phyloP scores from a whole-genome alignment of 2,329 filamentous ascomycete genomes.

The Venturia aucupariae region DNA sequence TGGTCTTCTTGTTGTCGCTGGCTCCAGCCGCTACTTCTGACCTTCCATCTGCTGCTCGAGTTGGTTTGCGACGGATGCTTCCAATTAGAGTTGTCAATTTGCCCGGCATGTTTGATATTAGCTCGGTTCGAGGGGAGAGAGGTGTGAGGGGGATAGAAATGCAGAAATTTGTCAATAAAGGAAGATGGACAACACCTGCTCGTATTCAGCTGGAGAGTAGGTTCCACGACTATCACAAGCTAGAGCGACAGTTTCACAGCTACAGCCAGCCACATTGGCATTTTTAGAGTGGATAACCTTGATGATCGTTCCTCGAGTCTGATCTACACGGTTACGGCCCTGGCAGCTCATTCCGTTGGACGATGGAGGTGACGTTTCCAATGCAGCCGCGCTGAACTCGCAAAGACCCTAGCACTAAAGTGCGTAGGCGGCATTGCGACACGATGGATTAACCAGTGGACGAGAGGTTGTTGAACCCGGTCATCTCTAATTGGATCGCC shows the following conservation, averaged over 20 bases:
- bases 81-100: conserved; percentile 36
- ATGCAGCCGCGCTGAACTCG: conserved; percentile 1
- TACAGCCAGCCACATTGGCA: no score
- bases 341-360: not conserved
- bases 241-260: not conserved
- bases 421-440: not conserved
- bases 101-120: conserved; percentile 16
- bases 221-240: not conserved
- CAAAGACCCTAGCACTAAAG: not conserved
- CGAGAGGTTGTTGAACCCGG: not conserved
- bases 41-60: conserved; percentile 37
- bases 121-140: not conserved
- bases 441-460: not conserved
- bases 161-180: no score
- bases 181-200: not conserved
- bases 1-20: conserved; percentile 30
- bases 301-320: not conserved
- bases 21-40: conserved; percentile 23
- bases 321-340: not conserved
- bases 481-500: not conserved
- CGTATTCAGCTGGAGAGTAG: not conserved
- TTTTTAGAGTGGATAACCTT: not conserved
- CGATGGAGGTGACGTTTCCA: not conserved
- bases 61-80: conserved; percentile 38
- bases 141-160: no score